Percentiles rank a stretch among this genome's conserved stretches.
phyloP scores from a whole-genome alignment of 108 stramenopile genomes.

The Nannochloropsis salina region DNA sequence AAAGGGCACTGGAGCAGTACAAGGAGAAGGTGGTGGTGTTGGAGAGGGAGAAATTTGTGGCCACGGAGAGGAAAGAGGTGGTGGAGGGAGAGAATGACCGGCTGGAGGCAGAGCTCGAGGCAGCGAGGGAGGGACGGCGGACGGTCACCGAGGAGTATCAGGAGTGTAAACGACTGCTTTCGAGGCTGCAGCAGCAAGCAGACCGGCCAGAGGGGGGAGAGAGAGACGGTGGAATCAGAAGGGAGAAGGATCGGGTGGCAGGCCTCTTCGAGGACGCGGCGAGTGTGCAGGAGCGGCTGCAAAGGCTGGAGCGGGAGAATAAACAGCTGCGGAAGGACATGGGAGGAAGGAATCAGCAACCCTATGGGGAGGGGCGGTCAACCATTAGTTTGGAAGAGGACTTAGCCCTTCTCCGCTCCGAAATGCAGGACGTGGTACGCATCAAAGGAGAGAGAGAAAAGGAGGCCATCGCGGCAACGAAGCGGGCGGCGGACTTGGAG shows the following conservation, averaged over 20 bases:
- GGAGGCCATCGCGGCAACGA: constrained; percentile 42
- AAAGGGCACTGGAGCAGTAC: constrained; percentile 42
- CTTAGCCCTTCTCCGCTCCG: constrained; percentile 15
- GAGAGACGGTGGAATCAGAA: background rate
- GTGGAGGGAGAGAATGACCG: constrained; percentile 1
- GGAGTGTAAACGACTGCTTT: background rate
- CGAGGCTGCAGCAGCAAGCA: background rate
- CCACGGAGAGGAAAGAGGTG: constrained; percentile 15
- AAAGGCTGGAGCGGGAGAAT: constrained; percentile 21
- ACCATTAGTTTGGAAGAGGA: background rate
- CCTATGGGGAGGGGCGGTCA: background rate
- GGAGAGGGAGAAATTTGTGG: constrained; percentile 41
- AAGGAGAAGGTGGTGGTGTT: constrained; percentile 41
- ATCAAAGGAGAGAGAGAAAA: constrained; percentile 39
- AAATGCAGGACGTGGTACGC: constrained; percentile 34
- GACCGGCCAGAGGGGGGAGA: background rate
- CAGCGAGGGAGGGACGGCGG: background rate
- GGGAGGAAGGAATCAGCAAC: background rate
- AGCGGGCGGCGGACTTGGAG: constrained; percentile 38
- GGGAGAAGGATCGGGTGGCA: too few species aligned
- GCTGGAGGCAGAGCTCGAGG: background rate
- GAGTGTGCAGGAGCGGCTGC: background rate
- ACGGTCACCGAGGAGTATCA: background rate
- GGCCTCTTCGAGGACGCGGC: background rate
- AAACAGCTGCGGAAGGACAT: background rate